Evolutionary conservation across 1,284 basidiomycete genomes (phyloP).

Genomic region (Meira nashicola): DNA sequence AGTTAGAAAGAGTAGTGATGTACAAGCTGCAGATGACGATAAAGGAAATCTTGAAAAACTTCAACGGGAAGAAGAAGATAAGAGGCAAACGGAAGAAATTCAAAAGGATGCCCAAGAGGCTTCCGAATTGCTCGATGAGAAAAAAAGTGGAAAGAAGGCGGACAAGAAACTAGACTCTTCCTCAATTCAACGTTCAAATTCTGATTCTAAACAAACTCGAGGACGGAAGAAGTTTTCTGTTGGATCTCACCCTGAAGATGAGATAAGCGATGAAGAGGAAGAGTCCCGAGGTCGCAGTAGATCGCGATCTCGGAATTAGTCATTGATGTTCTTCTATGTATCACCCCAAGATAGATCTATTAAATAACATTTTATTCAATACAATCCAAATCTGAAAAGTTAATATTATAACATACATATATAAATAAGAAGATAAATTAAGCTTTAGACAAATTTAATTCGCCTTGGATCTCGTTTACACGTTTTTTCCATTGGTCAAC

Average conservation of each 20-base stretch:
- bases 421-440: not conserved
- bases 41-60: too few relatives aligned
- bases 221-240: not conserved
- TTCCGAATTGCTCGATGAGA: not conserved
- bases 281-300: not conserved
- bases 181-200: not conserved
- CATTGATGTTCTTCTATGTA: not conserved
- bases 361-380: not conserved
- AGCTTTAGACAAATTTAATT: slow-evolving; percentile 21
- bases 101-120: not conserved
- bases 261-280: not conserved
- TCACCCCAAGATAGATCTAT: not conserved
- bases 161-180: too few relatives aligned
- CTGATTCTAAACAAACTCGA: not conserved
- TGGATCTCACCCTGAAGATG: not conserved
- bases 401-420: not conserved
- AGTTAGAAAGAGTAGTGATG: too few relatives aligned
- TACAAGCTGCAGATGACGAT: too few relatives aligned
- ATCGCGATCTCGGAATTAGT: not conserved
- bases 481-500: slow-evolving; percentile 50
- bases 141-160: too few relatives aligned
- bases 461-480: slow-evolving; percentile 41
- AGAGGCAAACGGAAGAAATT: not conserved
- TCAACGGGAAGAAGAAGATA: too few relatives aligned
- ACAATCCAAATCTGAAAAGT: not conserved